Conservation (phyloP, 441 rosid genomes). For the Melastoma candidum region DNA sequence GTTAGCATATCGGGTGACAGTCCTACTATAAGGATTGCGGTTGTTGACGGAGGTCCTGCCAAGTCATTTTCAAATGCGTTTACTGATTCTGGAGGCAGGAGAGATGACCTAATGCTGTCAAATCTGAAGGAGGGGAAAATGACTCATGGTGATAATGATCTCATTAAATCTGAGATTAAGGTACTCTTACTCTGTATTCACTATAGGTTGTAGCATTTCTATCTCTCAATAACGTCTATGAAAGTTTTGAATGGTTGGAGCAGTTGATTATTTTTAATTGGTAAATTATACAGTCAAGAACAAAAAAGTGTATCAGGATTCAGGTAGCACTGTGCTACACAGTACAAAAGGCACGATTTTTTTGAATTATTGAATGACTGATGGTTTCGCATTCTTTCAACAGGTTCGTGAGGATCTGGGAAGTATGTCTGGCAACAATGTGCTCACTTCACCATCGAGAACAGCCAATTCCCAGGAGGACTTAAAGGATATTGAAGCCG, state of each 20-base stretch:
- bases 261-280: no score
- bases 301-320: no score
- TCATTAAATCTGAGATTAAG: slow-evolving; percentile 32
- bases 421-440: slow-evolving; percentile 17
- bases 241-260: no score
- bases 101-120: slow-evolving; percentile 36
- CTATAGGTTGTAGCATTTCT: no score
- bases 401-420: slow-evolving; percentile 31
- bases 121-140: slow-evolving; percentile 47
- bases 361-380: background rate
- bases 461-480: slow-evolving; percentile 6
- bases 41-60: slow-evolving; percentile 18
- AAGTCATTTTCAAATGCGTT: slow-evolving; percentile 22
- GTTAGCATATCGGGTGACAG: slow-evolving; percentile 16
- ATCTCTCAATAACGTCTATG: no score
- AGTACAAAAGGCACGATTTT: no score
- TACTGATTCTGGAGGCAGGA: slow-evolving; percentile 24
- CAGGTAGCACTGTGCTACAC: no score
- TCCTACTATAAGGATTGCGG: slow-evolving; percentile 9
- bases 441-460: slow-evolving; percentile 14
- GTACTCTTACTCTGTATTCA: slow-evolving; percentile 21
- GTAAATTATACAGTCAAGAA: no score
- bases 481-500: no score
- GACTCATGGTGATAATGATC: slow-evolving; percentile 35
- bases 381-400: slow-evolving; percentile 10